Evolutionary conservation across 345 rosid species (phyloP), one percentile per base, ranked within the genome.

Genomic region (Alliaria petiolata): DNA sequence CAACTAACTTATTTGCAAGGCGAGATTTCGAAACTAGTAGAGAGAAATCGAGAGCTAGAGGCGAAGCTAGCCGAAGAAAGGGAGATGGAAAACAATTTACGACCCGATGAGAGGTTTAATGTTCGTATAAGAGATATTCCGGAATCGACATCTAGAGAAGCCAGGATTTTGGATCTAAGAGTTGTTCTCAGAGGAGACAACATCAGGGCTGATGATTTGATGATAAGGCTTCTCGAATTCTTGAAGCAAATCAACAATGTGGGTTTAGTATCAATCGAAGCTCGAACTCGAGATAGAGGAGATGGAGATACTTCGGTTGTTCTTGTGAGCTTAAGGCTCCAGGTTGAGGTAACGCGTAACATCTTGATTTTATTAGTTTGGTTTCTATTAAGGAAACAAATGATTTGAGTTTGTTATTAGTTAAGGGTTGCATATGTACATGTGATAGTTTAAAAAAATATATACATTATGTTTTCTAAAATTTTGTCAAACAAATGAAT

Each of bases 181-280:
- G 81, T 93, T 67, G 74, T 49, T 26, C 69, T 82, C 7, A 78
- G 87, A 61, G 87, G 80, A 74, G 82, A 85, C 47, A 35, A 68
- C 45, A 17, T 76, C 25, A 55, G 73, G 2, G 62, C 33, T 57
- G 35, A 47, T 33, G 83, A 83, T 28, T 16, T 85, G 77, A 73
- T 79, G 40, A 83, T 85, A 74, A 79, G 79, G 13, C 72, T 92
- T 34, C 75, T 92, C 2, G 88, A 92, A 67, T 87, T 92, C 81
- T 65, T 90, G 81, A 88, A 80, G 70, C 84, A 61, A 59, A 76
- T 63, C 56, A 64, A 57, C 36, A 80, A 82, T 75, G 81, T 85
- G 51, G 84, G 78, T 72, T 57, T 87, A 76, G 30, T 83, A 58
- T 83, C 92, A 70, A 63, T 86, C 15, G 84, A 89, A 40, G 85